phyloP scores from a whole-genome alignment of 805 yeast species.

The Maudiozyma barnettii region DNA sequence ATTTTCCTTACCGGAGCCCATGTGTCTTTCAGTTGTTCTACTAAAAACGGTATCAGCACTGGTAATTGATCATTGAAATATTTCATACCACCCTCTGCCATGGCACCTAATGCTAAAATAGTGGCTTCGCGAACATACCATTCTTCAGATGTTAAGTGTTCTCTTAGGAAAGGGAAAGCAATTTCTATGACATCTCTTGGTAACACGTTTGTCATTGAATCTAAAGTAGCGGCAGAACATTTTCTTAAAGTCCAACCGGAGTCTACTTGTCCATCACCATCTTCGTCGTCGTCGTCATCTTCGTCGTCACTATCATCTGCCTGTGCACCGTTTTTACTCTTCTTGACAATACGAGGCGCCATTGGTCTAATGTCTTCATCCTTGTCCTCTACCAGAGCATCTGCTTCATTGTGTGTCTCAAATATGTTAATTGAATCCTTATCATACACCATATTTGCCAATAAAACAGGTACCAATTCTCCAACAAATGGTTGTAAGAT shows the following conservation, averaged over 20 bases:
- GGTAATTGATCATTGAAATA: slow-evolving; percentile 66
- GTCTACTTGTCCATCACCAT: slow-evolving; percentile 54
- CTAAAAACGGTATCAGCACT: slow-evolving; percentile 71
- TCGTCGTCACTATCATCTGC: slow-evolving; percentile 45
- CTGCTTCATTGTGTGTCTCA: slow-evolving; percentile 55
- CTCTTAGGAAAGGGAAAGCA: slow-evolving; percentile 67
- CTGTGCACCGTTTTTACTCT: slow-evolving; percentile 39
- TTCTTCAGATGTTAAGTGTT: slow-evolving; percentile 52
- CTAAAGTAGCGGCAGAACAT: slow-evolving; percentile 90
- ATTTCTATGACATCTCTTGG: slow-evolving; percentile 59
- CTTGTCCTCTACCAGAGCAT: slow-evolving; percentile 67
- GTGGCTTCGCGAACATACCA: slow-evolving; percentile 95
- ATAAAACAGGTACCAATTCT: slow-evolving; percentile 62
- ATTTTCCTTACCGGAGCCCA: slow-evolving; percentile 87
- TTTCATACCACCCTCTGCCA: slow-evolving; percentile 79
- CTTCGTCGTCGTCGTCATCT: slow-evolving; percentile 64
- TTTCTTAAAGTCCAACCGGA: slow-evolving; percentile 87
- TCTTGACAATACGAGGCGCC: slow-evolving; percentile 54
- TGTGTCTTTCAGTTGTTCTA: slow-evolving; percentile 62
- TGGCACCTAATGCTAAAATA: slow-evolving; percentile 89
- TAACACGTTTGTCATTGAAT: slow-evolving; percentile 57
- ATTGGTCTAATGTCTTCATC: slow-evolving; percentile 84
- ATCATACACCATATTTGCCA: slow-evolving; percentile 78
- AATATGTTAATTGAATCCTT: slow-evolving; percentile 65
- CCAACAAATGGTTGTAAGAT: slow-evolving; percentile 49